phyloP scores from a whole-genome alignment of 2,329 filamentous ascomycete genomes.

The Volutella citrinella region DNA sequence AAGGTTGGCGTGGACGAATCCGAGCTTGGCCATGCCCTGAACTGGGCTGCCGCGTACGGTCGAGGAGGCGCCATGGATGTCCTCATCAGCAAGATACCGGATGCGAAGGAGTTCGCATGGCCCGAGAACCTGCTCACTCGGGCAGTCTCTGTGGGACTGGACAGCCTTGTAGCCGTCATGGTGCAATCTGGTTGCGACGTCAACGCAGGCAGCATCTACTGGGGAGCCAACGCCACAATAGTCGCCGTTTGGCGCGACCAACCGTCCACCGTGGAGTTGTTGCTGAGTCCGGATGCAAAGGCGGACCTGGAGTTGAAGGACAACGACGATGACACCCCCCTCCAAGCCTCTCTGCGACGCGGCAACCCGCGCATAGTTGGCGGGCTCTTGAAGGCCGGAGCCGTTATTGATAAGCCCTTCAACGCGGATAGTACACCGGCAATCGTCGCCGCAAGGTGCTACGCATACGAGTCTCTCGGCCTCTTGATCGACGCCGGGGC shows the following conservation, averaged over 20 bases:
- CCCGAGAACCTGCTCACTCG: background rate
- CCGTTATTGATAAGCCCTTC: background rate
- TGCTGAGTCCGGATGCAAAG: background rate
- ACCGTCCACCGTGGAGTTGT: background rate
- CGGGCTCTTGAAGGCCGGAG: background rate
- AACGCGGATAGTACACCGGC: background rate
- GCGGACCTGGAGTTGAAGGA: background rate
- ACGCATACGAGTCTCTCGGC: background rate
- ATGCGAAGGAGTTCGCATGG: no score
- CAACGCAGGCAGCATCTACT: background rate
- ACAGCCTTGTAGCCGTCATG: background rate
- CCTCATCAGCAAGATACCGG: background rate
- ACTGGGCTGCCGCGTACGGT: no score
- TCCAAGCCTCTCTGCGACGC: background rate
- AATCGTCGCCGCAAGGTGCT: background rate
- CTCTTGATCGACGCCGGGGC: background rate
- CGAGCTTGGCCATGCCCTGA: no score
- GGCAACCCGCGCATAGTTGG: background rate
- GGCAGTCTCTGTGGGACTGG: background rate
- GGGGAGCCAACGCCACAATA: background rate
- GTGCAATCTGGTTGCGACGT: background rate
- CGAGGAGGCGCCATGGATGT: no score
- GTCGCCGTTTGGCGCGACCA: background rate
- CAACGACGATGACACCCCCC: background rate
- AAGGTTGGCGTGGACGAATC: background rate